Evolutionary conservation across 2,329 filamentous ascomycete genomes (phyloP), one percentile per base, ranked within the genome.

Genomic region (Ceratocystis alfenasii): DNA sequence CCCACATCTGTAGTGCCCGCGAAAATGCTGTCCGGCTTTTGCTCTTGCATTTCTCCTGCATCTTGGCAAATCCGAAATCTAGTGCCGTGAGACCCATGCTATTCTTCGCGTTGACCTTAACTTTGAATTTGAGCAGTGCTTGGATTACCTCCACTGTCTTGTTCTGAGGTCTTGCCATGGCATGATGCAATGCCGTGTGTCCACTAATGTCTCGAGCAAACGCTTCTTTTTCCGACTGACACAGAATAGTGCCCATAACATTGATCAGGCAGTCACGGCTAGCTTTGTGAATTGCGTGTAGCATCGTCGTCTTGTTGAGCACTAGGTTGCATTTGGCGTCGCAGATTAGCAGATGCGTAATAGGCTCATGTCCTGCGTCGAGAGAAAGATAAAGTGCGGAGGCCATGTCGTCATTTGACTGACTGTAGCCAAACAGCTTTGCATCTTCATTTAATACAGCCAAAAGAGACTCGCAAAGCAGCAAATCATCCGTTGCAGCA

Each of bases 281-380:
- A 3, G 64, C 64, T 22, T 65, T 68, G 45, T 68, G 66, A 12
- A 65, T 45, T 15, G 62, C 64, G 33, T 68, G 66, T 6, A 65
- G 44, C 17, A 36, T 33, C 1, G 64, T 62, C 0, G 46, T 8
- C 46, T 62, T 36, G 55, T 68, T 66, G n/a, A 68, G 44, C 5
- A 65, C 22, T 3, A 61, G 28, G 22, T 62, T 44, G 41, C 64
- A 8, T 30, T 45, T 36, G 15, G 22, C 30, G 2, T 48, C 20
- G 12, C 33, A 12, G 17, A 64, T 64, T 4, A 68, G 44, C 22
- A 65, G n/a, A 6, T 50, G 57, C 8, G 50, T 55, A 53, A 64
- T 33, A 6, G 33, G 36, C 28, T 63, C 60, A 60, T 65, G 66
- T 5, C 41, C 33, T 7, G 64, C 60, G 59, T 68, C 64, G 1